A percentile compares a stretch with the other conserved stretches of the same genome.
Conservation (phyloP, 2,329 filamentous ascomycete species). For the Chrysosporium keratinophilum region DNA sequence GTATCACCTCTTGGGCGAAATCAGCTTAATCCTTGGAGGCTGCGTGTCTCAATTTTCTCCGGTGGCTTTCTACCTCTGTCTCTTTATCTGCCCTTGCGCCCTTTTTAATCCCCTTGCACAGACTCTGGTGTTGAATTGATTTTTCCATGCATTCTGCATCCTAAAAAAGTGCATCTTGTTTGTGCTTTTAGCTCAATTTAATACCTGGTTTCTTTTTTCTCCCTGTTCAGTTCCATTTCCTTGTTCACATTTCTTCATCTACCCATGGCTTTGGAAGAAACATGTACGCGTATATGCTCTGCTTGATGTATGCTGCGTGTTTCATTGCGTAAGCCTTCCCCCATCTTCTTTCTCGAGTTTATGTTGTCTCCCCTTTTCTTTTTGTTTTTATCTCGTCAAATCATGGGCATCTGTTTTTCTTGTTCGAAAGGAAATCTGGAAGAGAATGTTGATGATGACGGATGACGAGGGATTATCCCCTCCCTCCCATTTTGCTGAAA, state of each 20-base stretch:
- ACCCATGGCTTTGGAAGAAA: background rate
- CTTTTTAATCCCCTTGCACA: background rate
- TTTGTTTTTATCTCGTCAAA: background rate
- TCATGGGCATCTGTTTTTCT: background rate
- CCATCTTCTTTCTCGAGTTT: background rate
- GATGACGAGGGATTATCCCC: background rate
- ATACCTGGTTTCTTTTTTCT: background rate
- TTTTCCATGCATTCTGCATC: constrained; percentile 4
- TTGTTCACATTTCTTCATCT: background rate
- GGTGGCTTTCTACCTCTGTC: background rate
- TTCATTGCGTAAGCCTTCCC: background rate
- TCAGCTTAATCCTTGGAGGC: background rate
- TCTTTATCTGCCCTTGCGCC: background rate
- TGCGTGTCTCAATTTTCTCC: background rate
- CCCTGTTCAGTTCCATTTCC: background rate
- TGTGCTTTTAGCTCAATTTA: constrained; percentile 12
- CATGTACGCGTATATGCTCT: constrained; percentile 9
- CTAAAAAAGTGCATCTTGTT: constrained; percentile 8
- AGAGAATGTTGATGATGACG: background rate
- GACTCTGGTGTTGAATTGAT: background rate
- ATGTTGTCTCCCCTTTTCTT: background rate
- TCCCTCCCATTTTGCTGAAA: background rate
- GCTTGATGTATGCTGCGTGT: constrained; percentile 9
- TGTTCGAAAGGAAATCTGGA: background rate
- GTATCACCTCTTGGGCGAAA: background rate